Evolutionary conservation across 1,284 basidiomycete genomes (phyloP).

Genomic region (Limonomyces culmigenus): DNA sequence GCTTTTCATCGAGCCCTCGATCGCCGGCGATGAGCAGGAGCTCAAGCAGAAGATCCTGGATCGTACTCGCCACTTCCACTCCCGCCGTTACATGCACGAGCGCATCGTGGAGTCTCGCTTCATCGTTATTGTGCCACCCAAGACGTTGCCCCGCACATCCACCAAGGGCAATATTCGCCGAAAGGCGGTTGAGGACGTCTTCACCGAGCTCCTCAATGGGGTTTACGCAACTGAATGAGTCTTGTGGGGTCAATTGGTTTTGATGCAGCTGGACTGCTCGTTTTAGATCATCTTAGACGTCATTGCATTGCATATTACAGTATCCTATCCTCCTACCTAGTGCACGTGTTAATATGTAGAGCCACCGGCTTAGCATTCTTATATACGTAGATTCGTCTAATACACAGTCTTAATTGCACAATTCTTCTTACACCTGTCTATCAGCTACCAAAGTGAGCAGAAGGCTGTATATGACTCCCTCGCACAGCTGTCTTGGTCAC

Average conservation of each 20-base stretch:
- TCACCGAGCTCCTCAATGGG: conserved; percentile 34
- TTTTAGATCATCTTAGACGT: conserved; percentile 1
- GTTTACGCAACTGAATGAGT: no score
- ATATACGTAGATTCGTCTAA: no score
- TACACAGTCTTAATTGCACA: no score
- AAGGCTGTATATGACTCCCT: no score
- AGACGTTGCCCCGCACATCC: conserved; percentile 41
- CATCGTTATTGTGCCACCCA: conserved; percentile 36
- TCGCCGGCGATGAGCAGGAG: conserved; percentile 25
- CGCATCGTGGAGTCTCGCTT: conserved; percentile 35
- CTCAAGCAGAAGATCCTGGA: conserved; percentile 47
- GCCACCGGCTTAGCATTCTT: no score
- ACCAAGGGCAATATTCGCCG: conserved; percentile 58
- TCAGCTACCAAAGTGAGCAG: no score
- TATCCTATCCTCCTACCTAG: no score
- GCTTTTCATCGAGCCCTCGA: conserved; percentile 45
- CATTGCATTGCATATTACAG: no score
- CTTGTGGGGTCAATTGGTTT: conserved; percentile 12
- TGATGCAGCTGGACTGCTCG: conserved; percentile 4
- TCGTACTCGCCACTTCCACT: conserved; percentile 46
- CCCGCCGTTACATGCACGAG: conserved; percentile 49
- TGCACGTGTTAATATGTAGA: no score
- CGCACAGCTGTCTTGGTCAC: no score
- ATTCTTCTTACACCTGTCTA: no score
- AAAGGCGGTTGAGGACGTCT: conserved; percentile 40